Percentiles rank a stretch among this genome's conserved stretches.
These are phyloP conservation scores for Phytopythium helicoides DNA, from an alignment of 352 stramenopile genomes.

Conservation along the genomic window DNA sequence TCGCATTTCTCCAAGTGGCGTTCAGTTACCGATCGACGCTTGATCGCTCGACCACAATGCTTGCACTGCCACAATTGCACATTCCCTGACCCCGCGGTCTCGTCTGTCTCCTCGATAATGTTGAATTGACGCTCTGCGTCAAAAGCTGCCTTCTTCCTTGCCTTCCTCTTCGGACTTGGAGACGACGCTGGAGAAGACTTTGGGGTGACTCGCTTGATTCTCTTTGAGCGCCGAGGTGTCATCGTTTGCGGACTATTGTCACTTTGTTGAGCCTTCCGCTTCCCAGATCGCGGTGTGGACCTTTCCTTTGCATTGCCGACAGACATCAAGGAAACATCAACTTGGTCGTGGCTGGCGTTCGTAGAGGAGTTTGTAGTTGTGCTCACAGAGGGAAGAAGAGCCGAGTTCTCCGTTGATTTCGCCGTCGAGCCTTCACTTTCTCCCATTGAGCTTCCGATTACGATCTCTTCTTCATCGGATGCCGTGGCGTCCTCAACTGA, in stretches of 20 bases:
- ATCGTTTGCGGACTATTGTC: not conserved
- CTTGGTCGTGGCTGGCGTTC: too few relatives aligned
- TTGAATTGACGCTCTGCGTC: not conserved
- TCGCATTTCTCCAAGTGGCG: not conserved
- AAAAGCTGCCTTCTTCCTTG: not conserved
- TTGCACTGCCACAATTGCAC: not conserved
- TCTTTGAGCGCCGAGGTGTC: not conserved
- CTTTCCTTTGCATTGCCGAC: too few relatives aligned
- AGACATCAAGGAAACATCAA: too few relatives aligned
- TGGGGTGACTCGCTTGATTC: not conserved
- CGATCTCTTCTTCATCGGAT: too few relatives aligned
- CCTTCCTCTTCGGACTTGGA: not conserved
- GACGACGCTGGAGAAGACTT: too few relatives aligned
- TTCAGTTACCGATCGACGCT: not conserved
- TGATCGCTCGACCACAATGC: slow-evolving; percentile 1
- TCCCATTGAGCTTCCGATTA: too few relatives aligned
- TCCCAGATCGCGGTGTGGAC: not conserved
- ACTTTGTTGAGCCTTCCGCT: not conserved
- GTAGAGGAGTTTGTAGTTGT: too few relatives aligned
- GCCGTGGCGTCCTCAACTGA: too few relatives aligned
- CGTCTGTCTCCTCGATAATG: not conserved
- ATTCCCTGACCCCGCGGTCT: not conserved
- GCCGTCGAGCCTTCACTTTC: too few relatives aligned
- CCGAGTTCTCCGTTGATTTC: too few relatives aligned
- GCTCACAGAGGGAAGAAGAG: too few relatives aligned